Evolutionary conservation across 768 basidiomycete genomes (phyloP).

Genomic region (Dentipellis fragilis): DNA sequence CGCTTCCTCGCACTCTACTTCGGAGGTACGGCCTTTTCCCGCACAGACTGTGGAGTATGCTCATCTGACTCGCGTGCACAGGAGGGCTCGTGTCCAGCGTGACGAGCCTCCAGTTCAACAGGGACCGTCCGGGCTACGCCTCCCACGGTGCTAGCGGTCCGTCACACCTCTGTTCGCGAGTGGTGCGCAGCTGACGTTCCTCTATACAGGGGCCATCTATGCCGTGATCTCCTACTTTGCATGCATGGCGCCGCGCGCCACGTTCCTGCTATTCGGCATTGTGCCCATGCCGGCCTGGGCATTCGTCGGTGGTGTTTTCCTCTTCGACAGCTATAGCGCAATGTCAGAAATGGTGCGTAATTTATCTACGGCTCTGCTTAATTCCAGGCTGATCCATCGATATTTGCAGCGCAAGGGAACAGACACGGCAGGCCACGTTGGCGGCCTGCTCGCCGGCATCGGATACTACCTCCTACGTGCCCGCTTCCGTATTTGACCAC

Average conservation of each 20-base stretch:
- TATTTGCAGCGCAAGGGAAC: conserved; percentile 35
- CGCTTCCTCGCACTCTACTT: conserved; percentile 68
- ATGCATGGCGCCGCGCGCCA: conserved; percentile 54
- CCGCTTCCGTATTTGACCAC: background rate
- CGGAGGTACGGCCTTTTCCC: conserved; percentile 34
- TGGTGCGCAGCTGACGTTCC: background rate
- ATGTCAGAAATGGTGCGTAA: conserved; percentile 22
- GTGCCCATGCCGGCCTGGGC: conserved; percentile 76
- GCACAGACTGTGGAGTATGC: background rate
- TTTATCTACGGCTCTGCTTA: too few species aligned
- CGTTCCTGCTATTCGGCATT: conserved; percentile 64
- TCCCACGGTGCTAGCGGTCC: conserved; percentile 69
- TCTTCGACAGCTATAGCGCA: conserved; percentile 41
- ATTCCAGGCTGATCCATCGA: background rate
- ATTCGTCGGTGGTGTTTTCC: conserved; percentile 55
- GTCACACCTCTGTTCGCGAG: background rate
- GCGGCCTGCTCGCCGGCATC: conserved; percentile 52
- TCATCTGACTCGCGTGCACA: conserved; percentile 17
- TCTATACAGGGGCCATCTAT: conserved; percentile 53
- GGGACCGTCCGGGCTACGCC: conserved; percentile 20
- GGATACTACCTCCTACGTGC: conserved; percentile 31
- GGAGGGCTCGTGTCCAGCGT: conserved; percentile 53
- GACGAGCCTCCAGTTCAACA: conserved; percentile 39
- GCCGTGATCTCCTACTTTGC: conserved; percentile 64
- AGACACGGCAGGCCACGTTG: conserved; percentile 62